Evolutionary conservation across 768 basidiomycete species (phyloP), one percentile per base, ranked within the genome.

Genomic region (Serendipita sp.): DNA sequence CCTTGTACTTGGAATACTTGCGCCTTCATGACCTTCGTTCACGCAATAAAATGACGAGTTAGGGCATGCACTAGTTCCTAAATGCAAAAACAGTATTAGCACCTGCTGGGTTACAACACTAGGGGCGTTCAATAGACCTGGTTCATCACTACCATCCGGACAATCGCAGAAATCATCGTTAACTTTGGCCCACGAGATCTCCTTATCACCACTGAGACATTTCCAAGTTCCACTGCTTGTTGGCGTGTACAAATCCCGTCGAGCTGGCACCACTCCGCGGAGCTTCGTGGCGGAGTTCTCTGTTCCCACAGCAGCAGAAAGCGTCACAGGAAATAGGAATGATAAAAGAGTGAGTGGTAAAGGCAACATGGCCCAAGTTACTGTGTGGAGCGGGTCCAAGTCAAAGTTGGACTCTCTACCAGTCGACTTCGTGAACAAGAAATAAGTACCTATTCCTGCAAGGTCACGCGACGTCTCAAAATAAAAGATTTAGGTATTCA

Each of bases 131-230:
- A 35, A 58, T 70, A 46, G 64, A 86, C 93, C 93, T 73, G 93
- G 93, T 72, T 97, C 93, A 68, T 97, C 93, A 68, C 88, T 92
- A n/a, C 92, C 92, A 71, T 96, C 93, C 35, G 79, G 78, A 71
- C 93, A 97, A 75, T 97, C 93, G 71, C 93, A 97, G 70, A 85
- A 92, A 74, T 97, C 92, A 71, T 97, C 91, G 73, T 97, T 96
- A 30, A 96, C 85, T 18, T 88, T 84, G 38, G 76, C 74, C 85
- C 86, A 92, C 1, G 85, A 76, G 68, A 97, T 90, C 67, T 82
- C 79, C 70, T 85, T 86, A 0, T 83, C 85, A 24, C 86, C 87
- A 69, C 93, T 86, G 66, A 95, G 75, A 75, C 92, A 96, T 67
- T 76, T 80, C 88, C 92, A 95, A 15, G 72, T 74, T 60, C 56